phyloP scores from a whole-genome alignment of 306 rosid genomes.

The Benincasa hispida region DNA sequence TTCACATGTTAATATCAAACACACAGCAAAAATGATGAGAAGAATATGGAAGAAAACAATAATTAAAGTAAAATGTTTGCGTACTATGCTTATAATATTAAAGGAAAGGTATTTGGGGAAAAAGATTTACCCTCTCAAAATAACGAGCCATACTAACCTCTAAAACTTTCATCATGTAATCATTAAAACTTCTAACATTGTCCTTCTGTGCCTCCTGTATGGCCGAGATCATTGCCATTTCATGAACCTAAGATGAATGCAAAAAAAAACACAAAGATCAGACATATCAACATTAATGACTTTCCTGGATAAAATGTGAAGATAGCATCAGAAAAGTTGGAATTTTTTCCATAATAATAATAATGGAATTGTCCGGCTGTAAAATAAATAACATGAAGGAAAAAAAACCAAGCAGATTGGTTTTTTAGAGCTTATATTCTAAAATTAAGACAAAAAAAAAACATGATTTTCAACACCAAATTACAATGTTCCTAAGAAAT shows the following conservation, averaged over 20 bases:
- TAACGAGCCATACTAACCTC: conserved; percentile 51
- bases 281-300: conserved; percentile 10
- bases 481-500: neutral
- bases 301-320: conserved; percentile 1
- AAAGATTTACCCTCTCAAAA: neutral
- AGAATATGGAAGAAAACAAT: neutral
- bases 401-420: neutral
- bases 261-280: conserved; percentile 1
- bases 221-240: conserved; percentile 96
- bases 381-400: neutral
- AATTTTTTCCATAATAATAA: neutral
- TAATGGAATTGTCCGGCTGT: neutral
- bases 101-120: neutral
- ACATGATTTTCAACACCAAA: neutral
- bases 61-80: neutral
- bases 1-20: neutral
- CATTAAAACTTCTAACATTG: conserved; percentile 83
- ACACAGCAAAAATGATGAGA: neutral
- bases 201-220: conserved; percentile 97
- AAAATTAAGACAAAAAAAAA: neutral
- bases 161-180: conserved; percentile 84
- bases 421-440: neutral
- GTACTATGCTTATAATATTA: neutral
- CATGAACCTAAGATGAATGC: conserved; percentile 61
- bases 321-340: neutral